Base-by-base conservation (phyloP, 208 protist genomes). In the Endotrypanum monterogeii region DNA sequence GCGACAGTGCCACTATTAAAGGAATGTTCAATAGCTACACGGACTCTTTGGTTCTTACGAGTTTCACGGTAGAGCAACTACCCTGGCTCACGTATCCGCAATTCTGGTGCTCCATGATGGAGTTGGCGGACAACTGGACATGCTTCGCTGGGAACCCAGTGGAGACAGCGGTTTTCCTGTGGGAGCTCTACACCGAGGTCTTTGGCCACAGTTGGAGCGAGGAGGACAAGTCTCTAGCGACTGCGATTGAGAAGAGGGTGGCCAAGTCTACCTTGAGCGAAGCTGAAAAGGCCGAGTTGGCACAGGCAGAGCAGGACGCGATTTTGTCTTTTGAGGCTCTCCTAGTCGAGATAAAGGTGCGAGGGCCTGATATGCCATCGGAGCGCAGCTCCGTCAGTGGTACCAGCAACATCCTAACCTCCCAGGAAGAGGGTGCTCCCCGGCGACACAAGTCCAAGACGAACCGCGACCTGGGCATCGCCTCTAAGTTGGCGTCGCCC, bases 51-150 rank as follows among this genome's bases (percentile, higher is more conserved):
- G 65, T 74, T 25, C 61, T 56, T 20, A 77, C 65, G 62, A 74
- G 73, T 44, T 76, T 79, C 56, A 70, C 57, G 66, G 62, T 73
- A 60, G 52, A 78, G 5, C 77, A 75, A 54, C 83, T 97, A 74
- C 92, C 92, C 20, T 86, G 82, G 7, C 76, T 97, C 20, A 89
- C 78, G 25, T 97, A 87, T 74, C 77, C 72, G 46, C 92, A 97
- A 78, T 97, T 97, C 72, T 95, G 90, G 89, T 66, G 79, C 32
- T 90, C 92, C 0, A 95, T 97, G 89, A 71, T 97, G 73, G 87
- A 94, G 81, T 80, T 97, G 55, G 87, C 88, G 37, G 92, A 97
- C 68, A 97, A 94, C 80, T 97, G 92, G 90, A 97, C 90, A 18
- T 85, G 74, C 70, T 91, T 81, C 60, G 89, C 72, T 23, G 82